These are phyloP conservation scores for Cocos nucifera DNA, from an alignment of 176 grass and related monocot species.

Conservation along the genomic window DNA sequence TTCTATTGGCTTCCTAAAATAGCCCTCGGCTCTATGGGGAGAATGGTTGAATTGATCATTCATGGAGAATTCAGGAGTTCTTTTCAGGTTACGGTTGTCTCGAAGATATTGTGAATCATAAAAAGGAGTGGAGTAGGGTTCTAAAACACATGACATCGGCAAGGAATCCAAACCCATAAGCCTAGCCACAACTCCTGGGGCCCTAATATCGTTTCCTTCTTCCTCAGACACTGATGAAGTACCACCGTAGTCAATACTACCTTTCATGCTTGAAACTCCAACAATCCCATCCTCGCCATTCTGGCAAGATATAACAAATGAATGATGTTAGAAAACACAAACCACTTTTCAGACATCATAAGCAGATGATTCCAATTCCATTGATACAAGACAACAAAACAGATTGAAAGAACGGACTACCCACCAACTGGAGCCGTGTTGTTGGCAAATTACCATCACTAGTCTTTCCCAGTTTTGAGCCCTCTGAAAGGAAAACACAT, in stretches of 20 bases:
- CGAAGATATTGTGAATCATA: slow-evolving; percentile 44
- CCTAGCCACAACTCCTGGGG: slow-evolving; percentile 74
- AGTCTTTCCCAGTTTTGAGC: slow-evolving; percentile 51
- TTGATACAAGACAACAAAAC: background rate
- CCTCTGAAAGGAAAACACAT: slow-evolving; percentile 32
- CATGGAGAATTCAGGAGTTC: slow-evolving; percentile 35
- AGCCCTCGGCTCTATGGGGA: slow-evolving; percentile 30
- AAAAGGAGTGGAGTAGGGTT: slow-evolving; percentile 60
- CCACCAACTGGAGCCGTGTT: slow-evolving; percentile 45
- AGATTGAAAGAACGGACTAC: slow-evolving; percentile 7
- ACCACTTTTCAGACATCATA: too few relatives aligned
- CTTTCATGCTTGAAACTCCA: slow-evolving; percentile 46
- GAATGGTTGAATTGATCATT: slow-evolving; percentile 35
- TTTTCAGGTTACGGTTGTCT: slow-evolving; percentile 41
- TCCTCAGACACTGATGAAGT: slow-evolving; percentile 69
- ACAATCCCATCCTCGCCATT: slow-evolving; percentile 50
- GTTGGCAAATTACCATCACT: slow-evolving; percentile 45
- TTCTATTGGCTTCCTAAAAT: slow-evolving; percentile 55
- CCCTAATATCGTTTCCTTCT: slow-evolving; percentile 54
- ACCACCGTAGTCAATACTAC: slow-evolving; percentile 60
- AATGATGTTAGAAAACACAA: too few relatives aligned
- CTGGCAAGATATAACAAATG: slow-evolving; percentile 12
- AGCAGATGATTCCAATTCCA: too few relatives aligned
- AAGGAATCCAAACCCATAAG: slow-evolving; percentile 87
- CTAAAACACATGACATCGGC: slow-evolving; percentile 33